These are phyloP conservation scores for Omphalea diandra DNA, from an alignment of 441 rosid species.

Conservation along the genomic window DNA sequence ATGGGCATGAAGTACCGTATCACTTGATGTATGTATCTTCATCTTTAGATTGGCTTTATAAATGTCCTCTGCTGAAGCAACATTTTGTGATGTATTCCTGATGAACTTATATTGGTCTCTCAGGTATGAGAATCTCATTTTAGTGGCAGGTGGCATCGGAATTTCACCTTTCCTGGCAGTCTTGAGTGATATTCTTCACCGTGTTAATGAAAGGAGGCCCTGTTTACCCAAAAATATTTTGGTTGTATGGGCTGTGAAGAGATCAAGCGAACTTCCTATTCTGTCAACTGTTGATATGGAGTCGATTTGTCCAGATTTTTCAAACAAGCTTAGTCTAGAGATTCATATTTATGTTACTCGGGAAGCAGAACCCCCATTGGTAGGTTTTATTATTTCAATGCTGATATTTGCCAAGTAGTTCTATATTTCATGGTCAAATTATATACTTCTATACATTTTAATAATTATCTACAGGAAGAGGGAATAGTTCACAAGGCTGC, in stretches of 20 bases:
- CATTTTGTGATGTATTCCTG: no score
- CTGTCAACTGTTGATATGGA: conserved; percentile 53
- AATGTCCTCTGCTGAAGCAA: no score
- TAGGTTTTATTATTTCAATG: conserved; percentile 29
- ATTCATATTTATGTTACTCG: conserved; percentile 59
- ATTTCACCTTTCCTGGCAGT: not conserved
- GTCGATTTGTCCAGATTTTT: conserved; percentile 42
- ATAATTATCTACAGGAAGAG: conserved; percentile 52
- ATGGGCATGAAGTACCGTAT: conserved; percentile 66
- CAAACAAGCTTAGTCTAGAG: conserved; percentile 46
- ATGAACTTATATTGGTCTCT: no score
- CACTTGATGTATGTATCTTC: conserved; percentile 62
- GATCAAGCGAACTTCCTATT: conserved; percentile 40
- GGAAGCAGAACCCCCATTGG: conserved; percentile 58
- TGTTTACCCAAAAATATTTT: not conserved
- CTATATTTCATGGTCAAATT: not conserved
- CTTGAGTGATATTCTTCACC: not conserved
- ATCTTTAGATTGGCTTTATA: no score
- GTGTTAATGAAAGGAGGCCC: no score
- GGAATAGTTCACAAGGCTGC: conserved; percentile 33
- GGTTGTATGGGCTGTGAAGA: not conserved
- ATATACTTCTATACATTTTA: not conserved
- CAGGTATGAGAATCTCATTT: not conserved
- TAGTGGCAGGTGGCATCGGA: not conserved
- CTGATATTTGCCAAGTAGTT: no score